Percentiles rank a stretch among this genome's conserved stretches.
Evolutionary conservation across 176 grass and related monocot species (phyloP).

Genomic region (Poa pratensis): DNA sequence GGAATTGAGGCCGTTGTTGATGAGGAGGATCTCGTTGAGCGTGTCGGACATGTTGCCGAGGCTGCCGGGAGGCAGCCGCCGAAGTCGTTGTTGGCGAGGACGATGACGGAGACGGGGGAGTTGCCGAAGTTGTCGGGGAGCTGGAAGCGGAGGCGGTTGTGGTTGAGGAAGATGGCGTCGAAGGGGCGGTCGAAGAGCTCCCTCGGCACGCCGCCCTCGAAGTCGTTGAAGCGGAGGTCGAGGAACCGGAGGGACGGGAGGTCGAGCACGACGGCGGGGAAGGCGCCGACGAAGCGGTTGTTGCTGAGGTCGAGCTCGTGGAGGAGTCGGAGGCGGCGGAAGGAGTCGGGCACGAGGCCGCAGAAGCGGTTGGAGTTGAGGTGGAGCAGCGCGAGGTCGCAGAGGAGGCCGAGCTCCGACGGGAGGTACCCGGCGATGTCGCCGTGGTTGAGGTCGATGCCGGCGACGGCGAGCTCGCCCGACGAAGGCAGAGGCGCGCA

Average conservation of each 20-base stretch:
- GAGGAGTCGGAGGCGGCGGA: conserved; percentile 67
- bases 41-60: conserved; percentile 78
- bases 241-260: conserved; percentile 67
- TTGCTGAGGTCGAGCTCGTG: conserved; percentile 97
- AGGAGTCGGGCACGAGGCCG: conserved; percentile 59
- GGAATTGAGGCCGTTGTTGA: conserved; percentile 62
- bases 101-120: conserved; percentile 73
- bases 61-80: conserved; percentile 68
- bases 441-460: conserved; percentile 96
- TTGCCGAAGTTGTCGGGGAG: conserved; percentile 75
- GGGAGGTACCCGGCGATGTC: conserved; percentile 97
- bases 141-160: conserved; percentile 68
- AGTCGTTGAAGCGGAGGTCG: conserved; percentile 87
- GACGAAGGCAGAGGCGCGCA: conserved; percentile 43
- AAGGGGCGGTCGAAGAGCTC: conserved; percentile 69
- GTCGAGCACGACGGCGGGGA: conserved; percentile 74
- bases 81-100: conserved; percentile 66
- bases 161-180: conserved; percentile 94
- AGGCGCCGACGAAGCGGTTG: conserved; percentile 79
- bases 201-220: conserved; percentile 66
- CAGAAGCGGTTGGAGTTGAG: conserved; percentile 97
- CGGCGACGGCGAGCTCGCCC: conserved; percentile 59
- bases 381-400: conserved; percentile 83
- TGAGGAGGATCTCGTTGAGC: conserved; percentile 76
- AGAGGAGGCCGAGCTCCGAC: conserved; percentile 74